Evolutionary conservation across 345 rosid genomes (phyloP).

Genomic region (Populus deltoides): DNA sequence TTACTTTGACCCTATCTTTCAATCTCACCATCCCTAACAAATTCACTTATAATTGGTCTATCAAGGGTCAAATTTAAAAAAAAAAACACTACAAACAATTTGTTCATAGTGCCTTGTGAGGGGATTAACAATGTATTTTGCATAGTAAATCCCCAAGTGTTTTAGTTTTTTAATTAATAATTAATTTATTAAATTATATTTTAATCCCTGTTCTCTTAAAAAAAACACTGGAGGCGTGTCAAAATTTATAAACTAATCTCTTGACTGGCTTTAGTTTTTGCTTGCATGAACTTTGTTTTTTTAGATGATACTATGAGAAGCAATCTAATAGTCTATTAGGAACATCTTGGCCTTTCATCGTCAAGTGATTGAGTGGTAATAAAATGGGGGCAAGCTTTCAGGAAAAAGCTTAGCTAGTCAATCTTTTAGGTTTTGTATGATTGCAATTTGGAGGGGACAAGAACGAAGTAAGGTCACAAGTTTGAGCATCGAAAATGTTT

Average conservation of each 20-base stretch:
- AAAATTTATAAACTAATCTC: neutral
- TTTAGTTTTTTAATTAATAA: neutral
- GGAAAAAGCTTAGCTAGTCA: neutral
- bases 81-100: too few species aligned
- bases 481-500: neutral
- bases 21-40: fast-evolving
- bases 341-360: neutral
- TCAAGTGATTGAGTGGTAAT: neutral
- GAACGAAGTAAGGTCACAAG: too few species aligned
- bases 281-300: neutral
- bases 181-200: neutral
- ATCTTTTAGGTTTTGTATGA: neutral
- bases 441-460: neutral
- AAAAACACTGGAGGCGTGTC: neutral
- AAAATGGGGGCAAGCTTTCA: neutral
- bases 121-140: too few species aligned
- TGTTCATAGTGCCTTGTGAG: too few species aligned
- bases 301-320: neutral
- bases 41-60: too few species aligned
- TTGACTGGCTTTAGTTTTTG: neutral
- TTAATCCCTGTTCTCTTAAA: neutral
- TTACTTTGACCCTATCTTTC: too few species aligned
- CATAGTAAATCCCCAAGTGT: too few species aligned
- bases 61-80: too few species aligned
- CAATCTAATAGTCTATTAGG: too few species aligned